A percentile compares a stretch with the other conserved stretches of the same genome.
These are phyloP conservation scores for Lentinus polychrous DNA, from an alignment of 1,284 basidiomycete genomes.

Conservation along the genomic window DNA sequence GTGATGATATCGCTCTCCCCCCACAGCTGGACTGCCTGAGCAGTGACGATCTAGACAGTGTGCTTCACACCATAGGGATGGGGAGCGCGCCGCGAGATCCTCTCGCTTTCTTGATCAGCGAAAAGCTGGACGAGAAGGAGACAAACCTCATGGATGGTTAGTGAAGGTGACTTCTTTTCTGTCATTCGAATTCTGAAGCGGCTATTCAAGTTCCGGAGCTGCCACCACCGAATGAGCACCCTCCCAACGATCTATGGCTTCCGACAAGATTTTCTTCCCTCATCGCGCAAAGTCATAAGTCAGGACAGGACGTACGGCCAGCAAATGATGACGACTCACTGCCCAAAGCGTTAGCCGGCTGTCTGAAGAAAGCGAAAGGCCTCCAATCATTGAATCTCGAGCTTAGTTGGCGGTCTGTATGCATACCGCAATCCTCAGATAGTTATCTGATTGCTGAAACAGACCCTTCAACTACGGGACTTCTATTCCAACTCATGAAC, in stretches of 20 bases:
- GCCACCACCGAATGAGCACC: constrained; percentile 40
- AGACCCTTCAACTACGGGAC: constrained; percentile 40
- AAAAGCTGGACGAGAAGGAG: constrained; percentile 45
- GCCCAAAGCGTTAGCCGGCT: constrained; percentile 19
- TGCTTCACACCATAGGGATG: constrained; percentile 17
- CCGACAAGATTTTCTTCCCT: constrained; percentile 29
- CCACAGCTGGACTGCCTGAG: neutral
- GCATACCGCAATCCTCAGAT: constrained; percentile 3
- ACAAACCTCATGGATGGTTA: constrained; percentile 47
- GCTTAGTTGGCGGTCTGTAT: constrained; percentile 61
- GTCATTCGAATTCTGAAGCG: neutral
- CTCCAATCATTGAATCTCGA: constrained; percentile 50
- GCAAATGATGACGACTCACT: neutral
- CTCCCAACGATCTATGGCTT: constrained; percentile 25
- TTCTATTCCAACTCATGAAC: constrained; percentile 39
- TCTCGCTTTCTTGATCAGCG: constrained; percentile 39
- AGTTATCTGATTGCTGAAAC: neutral
- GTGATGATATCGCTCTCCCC: neutral
- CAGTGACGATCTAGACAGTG: constrained; percentile 15
- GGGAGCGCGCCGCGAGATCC: constrained; percentile 20
- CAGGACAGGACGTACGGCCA: neutral
- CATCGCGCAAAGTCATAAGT: constrained; percentile 11
- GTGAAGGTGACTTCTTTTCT: neutral
- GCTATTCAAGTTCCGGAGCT: constrained; percentile 41
- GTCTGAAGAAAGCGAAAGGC: constrained; percentile 49